Conservation (phyloP, 78 protist species). For the Dictyostelium discoideum region dicty_2.7 NC_007088.5:1623501-1624000, state of each 20-base stretch:
- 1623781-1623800: conserved; percentile 90
- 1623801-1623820: conserved; percentile 90
- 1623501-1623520: conserved; percentile 96
- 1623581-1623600: conserved; percentile 89
- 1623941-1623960: not conserved
- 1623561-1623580: conserved; percentile 97
- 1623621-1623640: conserved; percentile 94
- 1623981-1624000: conserved; percentile 49
- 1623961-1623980: conserved; percentile 12
- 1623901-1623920: conserved; percentile 17
- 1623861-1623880: conserved; percentile 90
- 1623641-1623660: conserved; percentile 96
- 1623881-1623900: conserved; percentile 16
- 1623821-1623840: conserved; percentile 94
- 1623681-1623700: conserved; percentile 90
- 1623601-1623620: conserved; percentile 80
- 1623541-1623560: conserved; percentile 84
- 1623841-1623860: conserved; percentile 94
- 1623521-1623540: conserved; percentile 79
- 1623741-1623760: conserved; percentile 97
- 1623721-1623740: conserved; percentile 87
- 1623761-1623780: conserved; percentile 92
- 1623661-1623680: conserved; percentile 94
- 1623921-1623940: not conserved
- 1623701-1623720: conserved; percentile 90